Percentiles rank a stretch among this genome's conserved stretches.
Evolutionary conservation across 148 eudicot genomes (phyloP).

Genomic region (Vaccinium myrtillus): DNA sequence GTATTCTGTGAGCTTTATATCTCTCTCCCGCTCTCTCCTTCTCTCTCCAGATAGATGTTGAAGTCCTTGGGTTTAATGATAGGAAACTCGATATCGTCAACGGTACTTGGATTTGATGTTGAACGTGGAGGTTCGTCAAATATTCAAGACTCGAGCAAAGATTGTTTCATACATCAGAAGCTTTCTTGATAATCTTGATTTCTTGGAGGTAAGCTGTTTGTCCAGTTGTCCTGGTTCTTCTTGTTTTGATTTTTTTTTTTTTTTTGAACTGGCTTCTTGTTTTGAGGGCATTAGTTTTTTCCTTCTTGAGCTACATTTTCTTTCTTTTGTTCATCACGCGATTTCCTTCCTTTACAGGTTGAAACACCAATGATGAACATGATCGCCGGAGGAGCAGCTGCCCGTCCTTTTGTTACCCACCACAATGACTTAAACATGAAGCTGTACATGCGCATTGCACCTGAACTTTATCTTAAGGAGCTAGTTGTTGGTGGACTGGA

Average conservation of each 20-base stretch:
- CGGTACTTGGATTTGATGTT: slow-evolving; percentile 90
- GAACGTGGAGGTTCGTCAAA: slow-evolving; percentile 74
- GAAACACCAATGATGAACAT: slow-evolving; percentile 99
- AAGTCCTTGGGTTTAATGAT: background rate
- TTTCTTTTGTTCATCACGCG: background rate
- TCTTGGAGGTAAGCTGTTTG: slow-evolving; percentile 61
- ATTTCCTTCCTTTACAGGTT: slow-evolving; percentile 42
- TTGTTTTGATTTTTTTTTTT: background rate
- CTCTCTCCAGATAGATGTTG: background rate
- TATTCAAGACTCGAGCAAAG: slow-evolving; percentile 74
- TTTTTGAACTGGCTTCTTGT: too few species aligned
- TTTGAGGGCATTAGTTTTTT: background rate
- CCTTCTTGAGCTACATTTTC: background rate
- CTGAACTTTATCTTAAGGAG: slow-evolving; percentile 93
- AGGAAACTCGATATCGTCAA: slow-evolving; percentile 97
- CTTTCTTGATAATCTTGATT: slow-evolving; percentile 70
- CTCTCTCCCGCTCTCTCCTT: background rate
- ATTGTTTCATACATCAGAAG: slow-evolving; percentile 61
- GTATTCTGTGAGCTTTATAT: background rate
- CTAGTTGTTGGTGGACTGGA: slow-evolving; percentile 91
- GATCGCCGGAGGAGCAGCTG: slow-evolving; percentile 98
- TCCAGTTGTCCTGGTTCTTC: background rate
- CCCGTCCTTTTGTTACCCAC: slow-evolving; percentile 91
- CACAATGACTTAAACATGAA: slow-evolving; percentile 92
- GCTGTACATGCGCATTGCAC: slow-evolving; percentile 93